A percentile compares a stretch with the other conserved stretches of the same genome.
phyloP scores from a whole-genome alignment of 2,329 filamentous ascomycete genomes.

The Lecanicillium sp. region DNA sequence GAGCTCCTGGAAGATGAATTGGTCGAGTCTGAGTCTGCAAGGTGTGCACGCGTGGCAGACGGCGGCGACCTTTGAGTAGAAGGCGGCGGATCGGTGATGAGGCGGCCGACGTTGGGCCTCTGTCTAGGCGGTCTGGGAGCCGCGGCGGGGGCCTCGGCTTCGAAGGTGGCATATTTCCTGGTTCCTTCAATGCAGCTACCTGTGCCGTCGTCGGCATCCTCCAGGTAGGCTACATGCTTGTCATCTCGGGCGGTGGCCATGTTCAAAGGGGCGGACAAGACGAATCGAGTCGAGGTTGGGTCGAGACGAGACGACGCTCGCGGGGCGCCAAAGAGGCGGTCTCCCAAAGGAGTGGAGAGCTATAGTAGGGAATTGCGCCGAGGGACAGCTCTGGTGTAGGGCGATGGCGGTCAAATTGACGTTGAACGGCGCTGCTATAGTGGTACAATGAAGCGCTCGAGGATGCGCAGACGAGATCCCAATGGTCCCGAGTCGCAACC shows the following conservation, averaged over 20 bases:
- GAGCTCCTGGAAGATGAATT: conserved; percentile 23
- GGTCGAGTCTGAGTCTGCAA: conserved; percentile 36
- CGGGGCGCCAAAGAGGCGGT: not conserved
- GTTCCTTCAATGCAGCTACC: conserved; percentile 32
- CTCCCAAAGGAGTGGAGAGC: not conserved
- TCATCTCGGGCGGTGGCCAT: conserved; percentile 25
- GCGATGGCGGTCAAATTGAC: not conserved
- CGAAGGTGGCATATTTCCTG: conserved; percentile 38
- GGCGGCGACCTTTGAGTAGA: conserved; percentile 25
- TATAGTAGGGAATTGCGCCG: not conserved
- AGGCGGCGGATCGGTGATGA: conserved; percentile 30
- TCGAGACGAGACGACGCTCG: no score
- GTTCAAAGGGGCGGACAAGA: conserved; percentile 10
- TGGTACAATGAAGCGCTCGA: no score
- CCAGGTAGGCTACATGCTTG: conserved; percentile 35
- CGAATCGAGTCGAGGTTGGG: no score
- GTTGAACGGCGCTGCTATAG: no score
- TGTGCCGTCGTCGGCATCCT: conserved; percentile 45
- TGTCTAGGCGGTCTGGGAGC: conserved; percentile 25
- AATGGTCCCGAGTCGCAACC: no score
- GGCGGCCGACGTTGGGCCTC: conserved; percentile 42
- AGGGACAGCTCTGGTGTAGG: no score
- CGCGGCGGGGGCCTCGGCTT: conserved; percentile 31
- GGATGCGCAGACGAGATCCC: no score
- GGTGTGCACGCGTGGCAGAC: conserved; percentile 23